Base-by-base conservation (phyloP, 495 filamentous ascomycete species). In the Penicillium canescens region DNA sequence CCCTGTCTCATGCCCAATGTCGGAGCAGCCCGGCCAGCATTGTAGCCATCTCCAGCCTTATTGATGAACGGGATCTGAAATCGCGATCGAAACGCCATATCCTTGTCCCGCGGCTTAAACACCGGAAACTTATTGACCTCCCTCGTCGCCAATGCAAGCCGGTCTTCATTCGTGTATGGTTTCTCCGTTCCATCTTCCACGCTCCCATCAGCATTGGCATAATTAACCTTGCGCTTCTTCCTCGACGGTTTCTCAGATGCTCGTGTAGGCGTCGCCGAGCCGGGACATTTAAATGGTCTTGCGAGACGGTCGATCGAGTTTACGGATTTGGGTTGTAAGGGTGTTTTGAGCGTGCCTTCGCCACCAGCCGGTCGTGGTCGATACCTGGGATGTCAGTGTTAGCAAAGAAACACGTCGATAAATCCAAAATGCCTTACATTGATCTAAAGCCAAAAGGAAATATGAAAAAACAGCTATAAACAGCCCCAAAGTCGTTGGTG, bases 241-340 rank as follows among this genome's bases (percentile, higher is more conserved):
- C 94, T 81, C 12, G 86, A 75, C 3, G 95, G 95, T 37, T 95
- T 88, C 8, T 90, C 89, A 2, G 88, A 88, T n/a, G 80, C 72
- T 28, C 90, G 82, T 23, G 80, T 84, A 0, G 83, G 76, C 1
- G 81, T 87, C 6, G 90, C 89, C 8, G 87, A 86, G 23, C 92
- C 90, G 12, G 94, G 94, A 56, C 93, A 97, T 82, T 88, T 94
- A 74, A 99, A 99, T 3, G 94, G 94, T 59, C 85, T 90, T 43
- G 82, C 74, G 3, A 98, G 83, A 38, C 85, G 83, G 49, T 96
- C 89, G 46, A 84, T 70, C 3, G 83, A 80, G 34, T 82, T 78
- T 28, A 77, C 67, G 9, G 72, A 69, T 26, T 70, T 67, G 20
- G 66, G 59, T 42, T 61, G 60, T 54, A 60, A 65, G 10, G 73